Conservation (phyloP, 768 basidiomycete genomes). For the Pleurotus pulmonarius region DNA sequence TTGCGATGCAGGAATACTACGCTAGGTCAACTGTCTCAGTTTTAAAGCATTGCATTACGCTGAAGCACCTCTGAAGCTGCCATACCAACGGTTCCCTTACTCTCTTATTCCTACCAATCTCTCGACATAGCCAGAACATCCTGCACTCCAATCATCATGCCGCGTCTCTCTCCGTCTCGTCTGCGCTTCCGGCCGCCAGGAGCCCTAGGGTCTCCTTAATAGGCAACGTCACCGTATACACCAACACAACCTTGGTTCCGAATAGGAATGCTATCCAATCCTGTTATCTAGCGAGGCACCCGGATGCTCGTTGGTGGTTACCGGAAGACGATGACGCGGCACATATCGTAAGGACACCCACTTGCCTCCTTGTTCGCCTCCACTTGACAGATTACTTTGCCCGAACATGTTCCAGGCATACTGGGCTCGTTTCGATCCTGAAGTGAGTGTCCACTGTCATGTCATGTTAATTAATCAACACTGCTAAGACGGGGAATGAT, state of each 20-base stretch:
- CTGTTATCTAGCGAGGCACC: conserved; percentile 44
- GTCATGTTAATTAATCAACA: neutral
- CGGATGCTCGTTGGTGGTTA: conserved; percentile 47
- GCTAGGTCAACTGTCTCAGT: conserved; percentile 23
- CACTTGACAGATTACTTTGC: conserved; percentile 1
- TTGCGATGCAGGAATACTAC: conserved; percentile 53
- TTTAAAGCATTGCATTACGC: neutral
- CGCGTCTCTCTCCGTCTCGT: conserved; percentile 42
- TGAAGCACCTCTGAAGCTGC: conserved; percentile 30
- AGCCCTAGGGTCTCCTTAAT: conserved; percentile 46
- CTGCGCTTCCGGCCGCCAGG: conserved; percentile 36
- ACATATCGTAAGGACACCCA: conserved; percentile 30
- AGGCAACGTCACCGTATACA: conserved; percentile 44
- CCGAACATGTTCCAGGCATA: conserved; percentile 30
- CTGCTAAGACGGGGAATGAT: neutral
- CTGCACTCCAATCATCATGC: conserved; percentile 31
- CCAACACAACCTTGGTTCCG: conserved; percentile 23
- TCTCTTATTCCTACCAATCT: conserved; percentile 49
- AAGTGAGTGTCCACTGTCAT: conserved; percentile 27
- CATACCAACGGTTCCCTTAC: conserved; percentile 49
- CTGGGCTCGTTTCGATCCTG: conserved; percentile 54
- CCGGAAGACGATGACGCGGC: conserved; percentile 41
- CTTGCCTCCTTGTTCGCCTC: neutral
- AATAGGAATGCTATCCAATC: conserved; percentile 27
- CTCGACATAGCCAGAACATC: conserved; percentile 50